Evolutionary conservation across 257 asterid species (phyloP).

Genomic region (Solanum peruvianum): DNA sequence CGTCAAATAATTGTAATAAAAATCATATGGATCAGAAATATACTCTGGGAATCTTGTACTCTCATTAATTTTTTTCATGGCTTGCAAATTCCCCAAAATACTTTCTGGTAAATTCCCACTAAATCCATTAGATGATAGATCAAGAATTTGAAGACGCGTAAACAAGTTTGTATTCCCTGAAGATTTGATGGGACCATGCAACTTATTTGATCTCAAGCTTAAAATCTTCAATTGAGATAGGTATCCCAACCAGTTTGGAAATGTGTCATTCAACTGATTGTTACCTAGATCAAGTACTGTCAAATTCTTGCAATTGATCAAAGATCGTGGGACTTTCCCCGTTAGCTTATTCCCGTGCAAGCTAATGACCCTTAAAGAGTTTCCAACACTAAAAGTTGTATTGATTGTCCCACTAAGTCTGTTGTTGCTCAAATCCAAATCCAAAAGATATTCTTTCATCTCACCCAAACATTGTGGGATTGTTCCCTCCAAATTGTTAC

Average conservation of each 20-base stretch:
- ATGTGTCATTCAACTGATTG: not conserved
- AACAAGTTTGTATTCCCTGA: not conserved
- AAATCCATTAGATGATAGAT: no score
- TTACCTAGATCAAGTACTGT: not conserved
- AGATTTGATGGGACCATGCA: not conserved
- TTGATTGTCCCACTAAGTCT: not conserved
- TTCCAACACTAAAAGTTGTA: not conserved
- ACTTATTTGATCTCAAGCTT: not conserved
- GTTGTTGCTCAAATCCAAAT: not conserved
- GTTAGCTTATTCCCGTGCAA: not conserved
- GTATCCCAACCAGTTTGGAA: not conserved
- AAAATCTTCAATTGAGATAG: not conserved
- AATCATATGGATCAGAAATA: no score
- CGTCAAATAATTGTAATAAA: no score
- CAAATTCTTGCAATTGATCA: not conserved
- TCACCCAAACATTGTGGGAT: no score
- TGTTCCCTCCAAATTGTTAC: no score
- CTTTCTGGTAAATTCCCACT: no score
- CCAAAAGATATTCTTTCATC: no score
- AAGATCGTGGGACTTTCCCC: not conserved
- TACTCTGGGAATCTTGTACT: no score
- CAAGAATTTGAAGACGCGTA: no score
- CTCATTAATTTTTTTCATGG: no score
- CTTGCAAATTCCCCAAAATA: no score
- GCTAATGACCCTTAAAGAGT: not conserved